A percentile compares a stretch with the other conserved stretches of the same genome.
These are phyloP conservation scores for Lecanoromycetidae sp. DNA, from an alignment of 2,329 filamentous ascomycete species.

Conservation along the genomic window DNA sequence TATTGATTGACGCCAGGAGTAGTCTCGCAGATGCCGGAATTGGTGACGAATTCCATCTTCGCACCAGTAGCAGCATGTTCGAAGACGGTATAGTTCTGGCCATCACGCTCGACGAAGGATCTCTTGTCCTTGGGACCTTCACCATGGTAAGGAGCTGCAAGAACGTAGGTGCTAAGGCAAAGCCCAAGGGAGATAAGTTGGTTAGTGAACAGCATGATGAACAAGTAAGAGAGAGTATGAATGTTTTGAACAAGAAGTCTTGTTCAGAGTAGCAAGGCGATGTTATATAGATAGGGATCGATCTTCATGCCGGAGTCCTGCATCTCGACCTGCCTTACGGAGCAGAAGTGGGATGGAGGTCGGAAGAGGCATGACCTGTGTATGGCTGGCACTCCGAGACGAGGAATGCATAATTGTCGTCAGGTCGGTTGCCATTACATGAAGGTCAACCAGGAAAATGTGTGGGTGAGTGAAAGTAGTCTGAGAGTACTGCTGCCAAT, in stretches of 20 bases:
- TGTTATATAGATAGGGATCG: conserved; percentile 5
- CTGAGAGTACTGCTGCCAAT: background rate
- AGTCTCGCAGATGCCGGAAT: conserved; percentile 42
- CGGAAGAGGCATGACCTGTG: background rate
- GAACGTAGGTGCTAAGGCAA: conserved; percentile 3
- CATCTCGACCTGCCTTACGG: background rate
- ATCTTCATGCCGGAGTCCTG: background rate
- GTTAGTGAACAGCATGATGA: conserved; percentile 5
- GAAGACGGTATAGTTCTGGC: conserved; percentile 35
- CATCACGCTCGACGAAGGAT: conserved; percentile 26
- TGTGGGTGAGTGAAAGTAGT: background rate
- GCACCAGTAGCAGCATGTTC: conserved; percentile 37
- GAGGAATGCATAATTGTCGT: background rate
- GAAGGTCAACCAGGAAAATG: background rate
- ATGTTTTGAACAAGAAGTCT: background rate
- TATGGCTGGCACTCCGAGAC: background rate
- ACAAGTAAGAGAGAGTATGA: background rate
- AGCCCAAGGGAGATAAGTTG: conserved; percentile 9
- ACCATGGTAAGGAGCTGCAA: conserved; percentile 11
- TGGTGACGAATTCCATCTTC: conserved; percentile 37
- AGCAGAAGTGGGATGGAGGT: background rate
- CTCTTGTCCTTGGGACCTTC: conserved; percentile 21
- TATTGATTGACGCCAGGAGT: conserved; percentile 40
- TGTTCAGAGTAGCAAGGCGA: background rate
- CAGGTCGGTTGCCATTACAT: background rate